These are phyloP conservation scores for Podospora didyma DNA, from an alignment of 495 filamentous ascomycete genomes.

Conservation along the genomic window DNA sequence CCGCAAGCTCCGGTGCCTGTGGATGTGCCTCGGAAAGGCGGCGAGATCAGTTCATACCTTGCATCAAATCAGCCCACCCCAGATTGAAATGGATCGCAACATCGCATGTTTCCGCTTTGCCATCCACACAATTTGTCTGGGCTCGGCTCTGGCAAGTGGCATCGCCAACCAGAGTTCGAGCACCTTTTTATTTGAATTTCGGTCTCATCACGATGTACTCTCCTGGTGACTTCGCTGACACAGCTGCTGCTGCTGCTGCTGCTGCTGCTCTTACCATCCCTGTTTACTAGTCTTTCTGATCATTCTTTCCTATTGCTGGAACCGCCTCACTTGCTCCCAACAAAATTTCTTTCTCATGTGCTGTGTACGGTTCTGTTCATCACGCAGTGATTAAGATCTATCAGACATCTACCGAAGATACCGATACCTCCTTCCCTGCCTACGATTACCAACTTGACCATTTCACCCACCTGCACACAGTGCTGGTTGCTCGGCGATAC, in stretches of 20 bases:
- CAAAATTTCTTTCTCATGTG: too few relatives aligned
- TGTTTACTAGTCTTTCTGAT: not conserved
- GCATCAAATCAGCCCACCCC: conserved; percentile 31
- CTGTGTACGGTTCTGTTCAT: not conserved
- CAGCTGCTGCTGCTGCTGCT: not conserved
- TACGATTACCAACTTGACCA: too few relatives aligned
- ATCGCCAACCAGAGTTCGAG: too few relatives aligned
- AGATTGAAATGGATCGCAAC: conserved; percentile 11
- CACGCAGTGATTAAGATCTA: not conserved
- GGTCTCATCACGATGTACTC: not conserved
- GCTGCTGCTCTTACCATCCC: not conserved
- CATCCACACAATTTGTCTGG: not conserved
- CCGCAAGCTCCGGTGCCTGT: conserved; percentile 6
- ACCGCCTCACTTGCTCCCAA: not conserved
- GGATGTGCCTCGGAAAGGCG: conserved; percentile 7
- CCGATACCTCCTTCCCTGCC: not conserved
- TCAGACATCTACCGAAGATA: not conserved
- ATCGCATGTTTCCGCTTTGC: conserved; percentile 20
- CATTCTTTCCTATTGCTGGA: not conserved
- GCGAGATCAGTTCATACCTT: conserved; percentile 28
- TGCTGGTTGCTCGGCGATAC: too few relatives aligned
- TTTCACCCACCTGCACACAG: too few relatives aligned
- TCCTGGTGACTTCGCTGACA: not conserved
- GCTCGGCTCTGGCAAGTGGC: not conserved
- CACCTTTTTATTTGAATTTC: not conserved